Base-by-base conservation (phyloP, 805 yeast genomes). In the Nakazawaea sp. region DNA sequence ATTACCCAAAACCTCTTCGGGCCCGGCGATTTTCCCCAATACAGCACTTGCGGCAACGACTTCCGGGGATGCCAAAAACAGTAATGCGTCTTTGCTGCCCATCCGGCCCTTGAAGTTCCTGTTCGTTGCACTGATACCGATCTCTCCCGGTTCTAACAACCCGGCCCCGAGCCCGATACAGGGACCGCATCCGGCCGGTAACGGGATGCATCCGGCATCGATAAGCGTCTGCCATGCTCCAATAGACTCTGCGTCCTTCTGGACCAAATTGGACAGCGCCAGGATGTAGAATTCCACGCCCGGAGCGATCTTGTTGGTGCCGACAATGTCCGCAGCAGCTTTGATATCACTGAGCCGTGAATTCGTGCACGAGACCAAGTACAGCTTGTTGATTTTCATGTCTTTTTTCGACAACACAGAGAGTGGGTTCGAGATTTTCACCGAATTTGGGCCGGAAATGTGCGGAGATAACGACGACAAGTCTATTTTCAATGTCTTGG, bases 171-270 rank as follows among this genome's bases (percentile, higher is more conserved):
- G 68, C 26, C 99, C 99, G 55, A 92, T 92, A 68, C 99, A 92
- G 18, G 99, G 99, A 32, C 99, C 99, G 66, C 99, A 92, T 17
- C 99, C 99, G 12, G 98, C 95, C 16, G 97, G 97, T 49, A 92
- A 74, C 25, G 96, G 86, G 50, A 66, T 84, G 42, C 96, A 95
- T 36, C 99, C 99, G 8, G 97, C 96, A 39, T 81, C 90, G 33
- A 92, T 52, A 41, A 92, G 70, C 16, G 76, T 77, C 51, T 88
- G 72, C 98, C 99, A 94, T 12, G 95, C 94, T 39, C 99, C 98
- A 30, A 62, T 66, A 25, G 76, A 73, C 63, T 84, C 95, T 32
- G 98, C 98, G 49, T 89, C 96, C 49, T 73, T 72, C 65, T 90
- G 96, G 27, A 92, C 97, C 51, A 79, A 78, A 3, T 94, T 80